Conservation (phyloP, 169 alveolate species). For the Plasmodium inui region DNA sequence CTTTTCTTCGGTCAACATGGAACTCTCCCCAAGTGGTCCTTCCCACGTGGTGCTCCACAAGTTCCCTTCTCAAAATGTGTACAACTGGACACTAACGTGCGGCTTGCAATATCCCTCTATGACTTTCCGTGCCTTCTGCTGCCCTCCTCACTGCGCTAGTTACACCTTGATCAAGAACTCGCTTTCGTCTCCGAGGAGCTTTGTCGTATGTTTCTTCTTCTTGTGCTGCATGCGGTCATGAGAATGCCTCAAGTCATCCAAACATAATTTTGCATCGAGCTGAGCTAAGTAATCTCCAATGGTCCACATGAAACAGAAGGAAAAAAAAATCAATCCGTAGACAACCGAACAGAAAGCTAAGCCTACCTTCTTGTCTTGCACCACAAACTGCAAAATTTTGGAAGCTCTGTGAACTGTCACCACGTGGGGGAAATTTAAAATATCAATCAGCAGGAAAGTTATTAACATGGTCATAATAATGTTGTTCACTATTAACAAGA, state of each 20-base stretch:
- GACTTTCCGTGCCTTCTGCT: neutral
- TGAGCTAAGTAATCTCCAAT: constrained; percentile 70
- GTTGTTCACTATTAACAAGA: constrained; percentile 69
- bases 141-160: neutral
- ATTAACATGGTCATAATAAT: constrained; percentile 75
- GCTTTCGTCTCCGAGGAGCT: constrained; percentile 3
- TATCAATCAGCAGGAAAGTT: constrained; percentile 60
- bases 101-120: neutral
- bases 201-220: constrained; percentile 7
- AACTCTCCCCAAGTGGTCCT: neutral
- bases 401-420: constrained; percentile 72
- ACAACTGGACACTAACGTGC: neutral
- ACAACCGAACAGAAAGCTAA: constrained; percentile 39
- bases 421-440: constrained; percentile 54
- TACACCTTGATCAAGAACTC: constrained; percentile 57
- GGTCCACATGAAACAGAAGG: constrained; percentile 76
- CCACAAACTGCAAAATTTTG: constrained; percentile 45
- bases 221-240: constrained; percentile 53
- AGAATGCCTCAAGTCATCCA: constrained; percentile 47
- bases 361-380: constrained; percentile 47
- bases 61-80: neutral
- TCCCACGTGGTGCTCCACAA: neutral
- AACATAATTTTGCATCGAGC: constrained; percentile 54
- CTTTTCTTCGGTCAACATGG: neutral
- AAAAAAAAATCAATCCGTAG: constrained; percentile 62